Evolutionary conservation across 2,329 filamentous ascomycete genomes (phyloP).

Genomic region (Nannizziopsis arthrosporioides): DNA sequence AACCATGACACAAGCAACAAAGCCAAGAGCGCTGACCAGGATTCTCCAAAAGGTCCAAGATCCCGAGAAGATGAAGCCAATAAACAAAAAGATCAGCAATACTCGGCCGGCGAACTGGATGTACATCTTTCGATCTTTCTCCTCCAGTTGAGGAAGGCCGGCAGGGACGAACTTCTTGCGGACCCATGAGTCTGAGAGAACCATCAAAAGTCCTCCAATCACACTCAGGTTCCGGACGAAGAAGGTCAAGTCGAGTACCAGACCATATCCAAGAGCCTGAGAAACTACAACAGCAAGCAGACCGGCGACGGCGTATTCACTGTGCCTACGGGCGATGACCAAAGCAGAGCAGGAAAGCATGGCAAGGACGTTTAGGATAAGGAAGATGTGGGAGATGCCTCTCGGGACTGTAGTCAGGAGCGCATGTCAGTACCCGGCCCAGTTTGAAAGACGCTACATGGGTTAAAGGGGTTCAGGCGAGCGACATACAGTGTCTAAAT

Average conservation of each 20-base stretch:
- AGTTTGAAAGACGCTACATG: not conserved
- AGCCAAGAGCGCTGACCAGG: constrained; percentile 68
- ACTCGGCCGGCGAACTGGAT: constrained; percentile 95
- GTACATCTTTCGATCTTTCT: constrained; percentile 99
- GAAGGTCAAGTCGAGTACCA: constrained; percentile 99
- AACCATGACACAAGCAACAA: constrained; percentile 93
- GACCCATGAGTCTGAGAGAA: constrained; percentile 94
- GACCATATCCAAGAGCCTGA: constrained; percentile 89
- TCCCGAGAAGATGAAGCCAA: constrained; percentile 92
- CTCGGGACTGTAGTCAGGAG: constrained; percentile 53
- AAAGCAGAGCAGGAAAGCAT: constrained; percentile 74
- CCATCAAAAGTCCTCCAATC: constrained; percentile 94
- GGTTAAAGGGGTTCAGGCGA: not conserved
- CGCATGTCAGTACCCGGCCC: not conserved
- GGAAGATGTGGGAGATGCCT: constrained; percentile 84
- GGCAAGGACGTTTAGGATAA: constrained; percentile 76
- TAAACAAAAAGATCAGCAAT: constrained; percentile 90
- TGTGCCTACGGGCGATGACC: constrained; percentile 85
- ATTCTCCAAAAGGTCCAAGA: constrained; percentile 85
- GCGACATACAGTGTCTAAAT: constrained; percentile 74
- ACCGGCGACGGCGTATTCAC: constrained; percentile 81
- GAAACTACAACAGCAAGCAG: constrained; percentile 84
- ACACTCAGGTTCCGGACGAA: constrained; percentile 98
- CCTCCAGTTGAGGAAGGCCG: constrained; percentile 82
- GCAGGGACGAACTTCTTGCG: constrained; percentile 95